phyloP scores from a whole-genome alignment of 169 alveolate genomes.

The Cardiosporidium cionae region DNA sequence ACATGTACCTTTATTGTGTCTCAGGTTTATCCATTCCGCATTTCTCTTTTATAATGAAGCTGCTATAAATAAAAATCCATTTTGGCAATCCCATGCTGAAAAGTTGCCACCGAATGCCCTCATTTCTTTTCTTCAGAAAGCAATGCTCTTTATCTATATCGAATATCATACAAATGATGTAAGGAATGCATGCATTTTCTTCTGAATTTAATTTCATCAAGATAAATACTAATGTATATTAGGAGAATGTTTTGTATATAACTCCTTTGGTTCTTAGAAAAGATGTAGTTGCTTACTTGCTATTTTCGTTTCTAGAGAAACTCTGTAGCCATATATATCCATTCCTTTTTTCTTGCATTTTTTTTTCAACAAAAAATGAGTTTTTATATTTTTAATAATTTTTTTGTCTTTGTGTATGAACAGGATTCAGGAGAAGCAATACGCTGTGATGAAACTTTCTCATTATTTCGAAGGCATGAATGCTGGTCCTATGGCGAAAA shows the following conservation, averaged over 20 bases:
- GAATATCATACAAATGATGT: conserved; percentile 75
- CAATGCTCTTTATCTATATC: conserved; percentile 66
- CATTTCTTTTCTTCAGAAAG: conserved; percentile 73
- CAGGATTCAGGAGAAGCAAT: conserved; percentile 49
- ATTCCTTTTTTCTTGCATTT: too few relatives aligned
- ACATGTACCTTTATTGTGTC: not conserved
- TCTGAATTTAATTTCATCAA: too few relatives aligned
- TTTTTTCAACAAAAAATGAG: too few relatives aligned
- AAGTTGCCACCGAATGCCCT: conserved; percentile 73
- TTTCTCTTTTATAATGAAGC: conserved; percentile 70
- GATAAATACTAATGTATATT: too few relatives aligned
- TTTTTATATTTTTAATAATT: too few relatives aligned
- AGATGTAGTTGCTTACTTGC: too few relatives aligned
- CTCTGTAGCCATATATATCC: too few relatives aligned
- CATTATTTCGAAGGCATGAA: conserved; percentile 68
- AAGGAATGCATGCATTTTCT: too few relatives aligned
- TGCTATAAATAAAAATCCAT: conserved; percentile 58
- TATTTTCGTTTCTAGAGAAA: too few relatives aligned
- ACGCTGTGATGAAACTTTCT: conserved; percentile 67
- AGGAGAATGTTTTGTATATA: too few relatives aligned
- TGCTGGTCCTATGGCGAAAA: conserved; percentile 56
- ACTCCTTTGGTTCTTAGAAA: too few relatives aligned
- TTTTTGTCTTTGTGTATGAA: too few relatives aligned
- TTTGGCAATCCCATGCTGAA: conserved; percentile 65
- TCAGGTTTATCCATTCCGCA: conserved; percentile 60